phyloP scores from a whole-genome alignment of 441 rosid species.

The Arabidopsis lyrata region DNA sequence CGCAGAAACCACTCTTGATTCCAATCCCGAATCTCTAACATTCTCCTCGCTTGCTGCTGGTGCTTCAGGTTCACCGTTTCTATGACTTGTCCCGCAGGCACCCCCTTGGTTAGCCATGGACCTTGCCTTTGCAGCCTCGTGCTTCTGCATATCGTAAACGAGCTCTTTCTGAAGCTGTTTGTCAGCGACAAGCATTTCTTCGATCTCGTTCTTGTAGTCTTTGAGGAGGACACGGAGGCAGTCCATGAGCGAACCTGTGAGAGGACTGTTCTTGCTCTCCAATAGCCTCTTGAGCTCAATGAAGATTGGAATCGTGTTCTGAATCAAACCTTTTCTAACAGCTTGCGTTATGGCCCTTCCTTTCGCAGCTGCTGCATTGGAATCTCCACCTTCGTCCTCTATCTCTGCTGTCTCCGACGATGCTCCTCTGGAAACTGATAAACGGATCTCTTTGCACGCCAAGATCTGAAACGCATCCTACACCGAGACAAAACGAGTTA shows the following conservation, averaged over 20 bases:
- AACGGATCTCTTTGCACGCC: conserved; percentile 87
- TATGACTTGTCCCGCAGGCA: conserved; percentile 49
- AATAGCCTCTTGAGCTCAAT: conserved; percentile 90
- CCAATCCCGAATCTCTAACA: conserved; percentile 37
- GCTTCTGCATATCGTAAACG: conserved; percentile 83
- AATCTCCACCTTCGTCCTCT: conserved; percentile 55
- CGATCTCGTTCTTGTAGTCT: conserved; percentile 95
- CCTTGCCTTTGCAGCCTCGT: conserved; percentile 74
- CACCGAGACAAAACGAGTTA: conserved; percentile 21
- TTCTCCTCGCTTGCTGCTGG: conserved; percentile 25
- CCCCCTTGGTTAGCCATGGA: conserved; percentile 60
- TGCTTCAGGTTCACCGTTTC: conserved; percentile 42
- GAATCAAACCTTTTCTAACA: conserved; percentile 85
- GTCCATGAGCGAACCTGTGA: conserved; percentile 95
- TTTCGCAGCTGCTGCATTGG: conserved; percentile 64
- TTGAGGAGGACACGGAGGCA: conserved; percentile 87
- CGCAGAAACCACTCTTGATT: conserved; percentile 68
- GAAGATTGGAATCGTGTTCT: conserved; percentile 94
- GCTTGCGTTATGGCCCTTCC: conserved; percentile 93
- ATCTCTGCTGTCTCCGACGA: conserved; percentile 65
- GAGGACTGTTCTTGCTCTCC: conserved; percentile 94
- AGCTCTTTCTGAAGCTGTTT: conserved; percentile 96
- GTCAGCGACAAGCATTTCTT: conserved; percentile 87
- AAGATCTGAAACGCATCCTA: conserved; percentile 93
- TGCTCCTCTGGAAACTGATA: conserved; percentile 62